A percentile compares a stretch with the other conserved stretches of the same genome.
Evolutionary conservation across 805 yeast genomes (phyloP).

Genomic region (Yamadazyma sp.): DNA sequence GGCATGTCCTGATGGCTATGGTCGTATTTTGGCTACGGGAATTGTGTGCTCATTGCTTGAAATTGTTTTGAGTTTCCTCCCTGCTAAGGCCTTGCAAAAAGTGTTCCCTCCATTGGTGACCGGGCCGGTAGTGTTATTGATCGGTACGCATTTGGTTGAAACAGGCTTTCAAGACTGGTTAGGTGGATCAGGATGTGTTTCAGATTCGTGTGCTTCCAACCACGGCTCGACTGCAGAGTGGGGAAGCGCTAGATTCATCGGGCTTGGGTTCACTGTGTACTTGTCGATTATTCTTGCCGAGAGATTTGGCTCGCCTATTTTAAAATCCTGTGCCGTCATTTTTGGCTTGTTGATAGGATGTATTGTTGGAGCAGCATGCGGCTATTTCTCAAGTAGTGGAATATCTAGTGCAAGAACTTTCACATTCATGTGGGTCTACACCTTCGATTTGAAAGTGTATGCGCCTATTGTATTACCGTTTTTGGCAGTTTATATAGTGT

Average conservation of each 20-base stretch:
- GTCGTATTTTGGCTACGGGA: conserved; percentile 82
- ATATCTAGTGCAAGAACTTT: conserved; percentile 77
- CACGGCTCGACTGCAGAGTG: conserved; percentile 52
- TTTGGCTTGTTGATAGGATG: conserved; percentile 84
- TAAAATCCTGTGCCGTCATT: conserved; percentile 92
- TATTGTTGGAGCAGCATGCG: conserved; percentile 88
- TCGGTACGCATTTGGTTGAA: conserved; percentile 68
- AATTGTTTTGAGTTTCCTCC: conserved; percentile 70
- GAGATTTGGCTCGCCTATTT: conserved; percentile 88
- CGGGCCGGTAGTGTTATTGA: conserved; percentile 87
- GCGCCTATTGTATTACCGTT: conserved; percentile 87
- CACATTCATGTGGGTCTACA: conserved; percentile 85
- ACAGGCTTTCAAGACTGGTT: conserved; percentile 83
- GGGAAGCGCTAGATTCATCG: conserved; percentile 87
- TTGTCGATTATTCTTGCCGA: conserved; percentile 73
- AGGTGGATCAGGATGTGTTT: conserved; percentile 75
- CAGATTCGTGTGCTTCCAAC: conserved; percentile 31
- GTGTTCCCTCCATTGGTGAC: conserved; percentile 89
- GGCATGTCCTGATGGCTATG: conserved; percentile 90
- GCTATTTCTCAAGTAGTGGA: conserved; percentile 57
- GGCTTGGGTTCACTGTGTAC: conserved; percentile 83
- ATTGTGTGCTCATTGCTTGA: conserved; percentile 74
- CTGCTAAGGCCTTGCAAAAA: conserved; percentile 66
- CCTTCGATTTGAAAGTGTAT: conserved; percentile 72
- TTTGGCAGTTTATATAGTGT: conserved; percentile 75